Evolutionary conservation across 371 early-diverging fungal genomes (phyloP), one percentile per base, ranked within the genome.

Genomic region (Fennellomyces sp.): DNA sequence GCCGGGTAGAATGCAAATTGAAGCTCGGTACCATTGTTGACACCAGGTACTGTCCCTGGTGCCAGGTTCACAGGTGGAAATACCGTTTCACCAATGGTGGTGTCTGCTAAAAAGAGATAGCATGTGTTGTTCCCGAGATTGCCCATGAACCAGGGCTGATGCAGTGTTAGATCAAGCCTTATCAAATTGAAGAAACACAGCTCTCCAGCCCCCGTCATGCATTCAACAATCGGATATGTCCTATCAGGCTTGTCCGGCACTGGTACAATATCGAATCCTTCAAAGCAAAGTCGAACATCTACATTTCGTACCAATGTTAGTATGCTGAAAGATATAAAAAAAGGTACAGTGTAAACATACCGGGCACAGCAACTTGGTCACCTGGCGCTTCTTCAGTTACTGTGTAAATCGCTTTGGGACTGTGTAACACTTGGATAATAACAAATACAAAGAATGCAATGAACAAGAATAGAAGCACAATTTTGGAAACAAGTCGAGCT

Each of bases 271-370:
- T 50, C 11, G 48, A 52, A 62, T 15, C 66, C 68, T 35, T 67
- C 65, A 38, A 68, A 65, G 38, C 72, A 71, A 35, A 67, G 62
- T 13, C 72, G 64, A 6, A 68, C 45, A 59, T 68, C 64, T 54
- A 47, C n/a, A 15, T 2, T 52, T 26, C n/a, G n/a, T n/a, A n/a
- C 19, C 17, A 3, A 2, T 29, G 13, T 45, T 49, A 29, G 19
- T 4, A 47, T 31, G 25, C 17, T 19, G 8, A 17, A 3, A 25
- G 15, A 56, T 15, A 17, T 13, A 33, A 39, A 12, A 17, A 11
- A 10, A 15, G 29, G 2, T 10, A 2, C 25, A 25, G 4, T 19
- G 29, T 10, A 25, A n/a, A 3, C 5, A 35, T 59, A 59, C 60
- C 61, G 19, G 65, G 65, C 7, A 59, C 54, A 5, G 30, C 56